Conservation (phyloP, 1,284 basidiomycete genomes). For the Cryptococcus sp. region DNA sequence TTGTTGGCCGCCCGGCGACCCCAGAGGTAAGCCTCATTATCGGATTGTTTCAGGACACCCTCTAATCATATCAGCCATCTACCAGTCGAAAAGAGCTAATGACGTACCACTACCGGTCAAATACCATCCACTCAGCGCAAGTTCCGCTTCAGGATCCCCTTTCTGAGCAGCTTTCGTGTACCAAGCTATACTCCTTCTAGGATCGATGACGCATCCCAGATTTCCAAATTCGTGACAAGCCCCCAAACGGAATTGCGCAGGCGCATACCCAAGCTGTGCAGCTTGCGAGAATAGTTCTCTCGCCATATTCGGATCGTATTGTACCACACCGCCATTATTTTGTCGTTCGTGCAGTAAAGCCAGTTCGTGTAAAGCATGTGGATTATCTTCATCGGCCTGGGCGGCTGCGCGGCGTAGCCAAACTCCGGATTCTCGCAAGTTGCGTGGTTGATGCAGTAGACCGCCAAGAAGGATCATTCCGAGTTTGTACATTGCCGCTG, state of each 20-base stretch:
- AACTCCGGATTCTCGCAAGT: slow-evolving; percentile 83
- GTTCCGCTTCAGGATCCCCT: slow-evolving; percentile 88
- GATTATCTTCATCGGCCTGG: slow-evolving; percentile 97
- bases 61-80: slow-evolving; percentile 50
- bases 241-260: slow-evolving; percentile 91
- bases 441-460: slow-evolving; percentile 74
- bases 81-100: too few relatives aligned
- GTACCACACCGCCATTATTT: slow-evolving; percentile 35
- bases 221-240: slow-evolving; percentile 91
- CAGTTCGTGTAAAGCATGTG: slow-evolving; percentile 96
- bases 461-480: slow-evolving; percentile 92
- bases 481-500: slow-evolving; percentile 98
- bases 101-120: slow-evolving; percentile 67
- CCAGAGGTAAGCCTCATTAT: slow-evolving; percentile 97
- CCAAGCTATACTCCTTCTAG: slow-evolving; percentile 91
- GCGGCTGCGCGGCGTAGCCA: slow-evolving; percentile 94
- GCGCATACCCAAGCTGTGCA: slow-evolving; percentile 88
- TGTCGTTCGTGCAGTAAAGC: slow-evolving; percentile 79
- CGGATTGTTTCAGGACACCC: slow-evolving; percentile 93
- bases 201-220: slow-evolving; percentile 86
- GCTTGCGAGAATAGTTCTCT: slow-evolving; percentile 86
- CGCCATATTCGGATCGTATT: slow-evolving; percentile 59
- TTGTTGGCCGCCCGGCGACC: slow-evolving; percentile 88
- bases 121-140: slow-evolving; percentile 97
- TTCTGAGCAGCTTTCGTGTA: slow-evolving; percentile 97